Evolutionary conservation across 176 grass and related monocot species (phyloP).

Genomic region (Oryza coarctata): DNA sequence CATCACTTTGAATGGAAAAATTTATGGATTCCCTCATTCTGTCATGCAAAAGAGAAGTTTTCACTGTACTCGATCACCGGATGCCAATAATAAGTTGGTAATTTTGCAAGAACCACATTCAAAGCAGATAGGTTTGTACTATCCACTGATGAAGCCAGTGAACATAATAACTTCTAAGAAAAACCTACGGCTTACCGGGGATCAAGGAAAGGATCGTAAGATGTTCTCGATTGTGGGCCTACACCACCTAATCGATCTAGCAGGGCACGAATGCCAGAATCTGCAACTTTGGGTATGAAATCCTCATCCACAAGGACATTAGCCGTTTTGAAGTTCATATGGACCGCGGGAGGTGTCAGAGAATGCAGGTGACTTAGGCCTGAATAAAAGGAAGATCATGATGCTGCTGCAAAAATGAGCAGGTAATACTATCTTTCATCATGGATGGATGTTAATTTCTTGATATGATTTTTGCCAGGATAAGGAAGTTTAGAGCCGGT

Average conservation of each 20-base stretch:
- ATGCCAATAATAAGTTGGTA: not conserved
- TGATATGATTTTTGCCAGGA: not conserved
- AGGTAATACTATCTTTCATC: not conserved
- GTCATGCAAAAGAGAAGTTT: constrained; percentile 23
- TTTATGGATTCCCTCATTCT: constrained; percentile 65
- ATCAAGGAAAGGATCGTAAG: constrained; percentile 76
- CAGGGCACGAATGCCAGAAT: constrained; percentile 64
- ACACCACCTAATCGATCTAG: constrained; percentile 66
- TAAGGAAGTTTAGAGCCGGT: not conserved
- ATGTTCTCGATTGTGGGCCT: constrained; percentile 44
- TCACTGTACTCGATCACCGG: not conserved
- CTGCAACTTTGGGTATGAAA: constrained; percentile 76
- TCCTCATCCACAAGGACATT: constrained; percentile 94
- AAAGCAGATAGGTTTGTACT: constrained; percentile 5
- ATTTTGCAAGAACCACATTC: not conserved
- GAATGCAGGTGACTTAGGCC: constrained; percentile 87
- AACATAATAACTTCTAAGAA: constrained; percentile 10
- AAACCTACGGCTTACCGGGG: constrained; percentile 56
- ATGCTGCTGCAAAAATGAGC: constrained; percentile 8
- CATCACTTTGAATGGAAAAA: constrained; percentile 71
- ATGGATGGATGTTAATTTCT: not conserved
- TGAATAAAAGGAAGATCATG: constrained; percentile 33
- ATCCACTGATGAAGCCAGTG: not conserved
- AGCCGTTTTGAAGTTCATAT: constrained; percentile 91
- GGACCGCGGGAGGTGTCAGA: constrained; percentile 65